Conservation (phyloP, 1,284 basidiomycete species). For the Boletus sp. region DNA sequence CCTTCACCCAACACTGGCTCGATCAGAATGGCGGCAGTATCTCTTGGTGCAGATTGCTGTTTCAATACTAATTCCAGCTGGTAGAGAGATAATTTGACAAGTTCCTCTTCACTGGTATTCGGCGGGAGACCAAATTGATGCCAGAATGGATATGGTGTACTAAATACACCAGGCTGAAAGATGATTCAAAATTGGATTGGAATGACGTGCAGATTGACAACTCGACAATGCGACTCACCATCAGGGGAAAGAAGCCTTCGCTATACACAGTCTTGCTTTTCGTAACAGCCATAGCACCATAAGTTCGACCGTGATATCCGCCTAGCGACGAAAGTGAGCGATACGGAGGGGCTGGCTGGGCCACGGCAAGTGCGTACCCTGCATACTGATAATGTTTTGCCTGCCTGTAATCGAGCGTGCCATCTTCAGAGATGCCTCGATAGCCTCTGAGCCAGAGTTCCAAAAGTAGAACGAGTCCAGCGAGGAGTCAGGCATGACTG, state of each 20-base stretch:
- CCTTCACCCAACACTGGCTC: conserved; percentile 94
- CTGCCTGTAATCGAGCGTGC: conserved; percentile 72
- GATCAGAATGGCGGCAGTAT: conserved; percentile 89
- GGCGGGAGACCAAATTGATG: conserved; percentile 74
- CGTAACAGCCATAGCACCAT: conserved; percentile 84
- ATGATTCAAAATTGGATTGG: conserved; percentile 2
- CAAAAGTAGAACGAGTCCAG: conserved; percentile 94
- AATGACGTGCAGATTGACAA: background rate
- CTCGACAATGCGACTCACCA: conserved; percentile 49
- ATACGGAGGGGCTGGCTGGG: background rate
- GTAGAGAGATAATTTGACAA: conserved; percentile 69
- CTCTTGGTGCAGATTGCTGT: conserved; percentile 80
- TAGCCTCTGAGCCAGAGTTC: conserved; percentile 92
- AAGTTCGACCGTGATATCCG: conserved; percentile 84
- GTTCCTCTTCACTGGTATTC: conserved; percentile 59
- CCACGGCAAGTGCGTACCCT: conserved; percentile 45
- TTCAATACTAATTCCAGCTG: conserved; percentile 81
- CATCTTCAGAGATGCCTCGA: conserved; percentile 82
- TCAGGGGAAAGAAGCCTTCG: conserved; percentile 73
- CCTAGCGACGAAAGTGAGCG: conserved; percentile 38
- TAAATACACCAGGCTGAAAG: conserved; percentile 77
- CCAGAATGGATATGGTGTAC: conserved; percentile 90
- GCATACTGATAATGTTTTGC: conserved; percentile 89
- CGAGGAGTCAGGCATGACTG: conserved; percentile 81
- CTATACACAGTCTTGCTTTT: conserved; percentile 90